phyloP scores from a whole-genome alignment of 2,329 filamentous ascomycete species.

The Ophiostoma tasmaniense region DNA sequence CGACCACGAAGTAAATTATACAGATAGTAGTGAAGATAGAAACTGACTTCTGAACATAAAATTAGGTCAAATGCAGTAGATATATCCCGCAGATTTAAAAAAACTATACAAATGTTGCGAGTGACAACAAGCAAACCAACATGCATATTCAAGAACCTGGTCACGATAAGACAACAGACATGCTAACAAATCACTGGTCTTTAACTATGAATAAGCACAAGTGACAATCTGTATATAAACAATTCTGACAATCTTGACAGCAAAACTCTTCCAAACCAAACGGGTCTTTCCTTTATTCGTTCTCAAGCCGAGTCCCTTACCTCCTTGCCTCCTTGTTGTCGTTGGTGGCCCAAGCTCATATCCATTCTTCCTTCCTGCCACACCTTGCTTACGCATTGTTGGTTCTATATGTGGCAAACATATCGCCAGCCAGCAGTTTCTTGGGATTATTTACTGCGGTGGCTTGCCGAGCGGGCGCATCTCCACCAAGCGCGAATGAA shows the following conservation, averaged over 20 bases:
- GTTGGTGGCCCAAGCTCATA: neutral
- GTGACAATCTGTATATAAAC: neutral
- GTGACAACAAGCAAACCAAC: no score
- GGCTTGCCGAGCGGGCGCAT: neutral
- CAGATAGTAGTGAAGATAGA: no score
- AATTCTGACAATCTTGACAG: neutral
- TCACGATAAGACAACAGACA: neutral
- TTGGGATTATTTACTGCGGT: neutral
- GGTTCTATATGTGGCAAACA: no score
- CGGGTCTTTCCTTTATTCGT: neutral
- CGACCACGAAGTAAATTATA: neutral
- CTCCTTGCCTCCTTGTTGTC: neutral
- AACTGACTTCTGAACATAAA: no score
- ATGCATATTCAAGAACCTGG: no score
- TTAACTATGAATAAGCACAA: neutral
- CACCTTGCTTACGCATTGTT: neutral
- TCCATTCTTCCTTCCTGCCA: neutral
- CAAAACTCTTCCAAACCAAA: neutral
- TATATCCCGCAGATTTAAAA: no score
- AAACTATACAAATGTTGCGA: no score
- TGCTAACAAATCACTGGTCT: neutral
- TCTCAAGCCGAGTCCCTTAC: no score
- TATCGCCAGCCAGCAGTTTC: neutral
- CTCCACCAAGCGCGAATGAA: neutral
- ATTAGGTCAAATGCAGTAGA: no score